Evolutionary conservation across 2,329 filamentous ascomycete species (phyloP).

Genomic region (Sporothrix phasma): DNA sequence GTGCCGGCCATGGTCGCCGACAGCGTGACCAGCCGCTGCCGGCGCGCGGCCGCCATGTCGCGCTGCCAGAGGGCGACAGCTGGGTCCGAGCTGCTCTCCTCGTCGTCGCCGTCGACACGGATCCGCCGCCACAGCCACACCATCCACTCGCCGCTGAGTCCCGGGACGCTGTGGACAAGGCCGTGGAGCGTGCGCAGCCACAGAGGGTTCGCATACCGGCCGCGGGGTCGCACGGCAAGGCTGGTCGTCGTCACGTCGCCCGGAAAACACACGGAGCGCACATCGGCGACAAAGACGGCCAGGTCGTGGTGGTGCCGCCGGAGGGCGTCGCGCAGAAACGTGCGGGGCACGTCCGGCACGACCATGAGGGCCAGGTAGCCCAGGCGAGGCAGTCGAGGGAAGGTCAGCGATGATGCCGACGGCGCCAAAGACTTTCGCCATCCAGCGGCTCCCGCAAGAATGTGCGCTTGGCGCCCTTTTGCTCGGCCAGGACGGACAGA

Average conservation of each 20-base stretch:
- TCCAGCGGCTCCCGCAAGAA: slow-evolving; percentile 45
- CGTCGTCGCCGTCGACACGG: slow-evolving; percentile 20
- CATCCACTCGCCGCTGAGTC: slow-evolving; percentile 27
- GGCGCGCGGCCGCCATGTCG: slow-evolving; percentile 13
- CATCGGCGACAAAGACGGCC: slow-evolving; percentile 16
- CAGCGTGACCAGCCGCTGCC: slow-evolving; percentile 25
- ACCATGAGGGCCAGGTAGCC: slow-evolving; percentile 67
- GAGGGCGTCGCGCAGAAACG: slow-evolving; percentile 26
- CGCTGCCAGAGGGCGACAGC: slow-evolving; percentile 16
- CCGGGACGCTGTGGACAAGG: slow-evolving; percentile 25
- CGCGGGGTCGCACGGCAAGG: background rate
- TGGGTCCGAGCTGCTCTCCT: slow-evolving; percentile 13
- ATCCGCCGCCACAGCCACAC: slow-evolving; percentile 21
- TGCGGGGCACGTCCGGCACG: slow-evolving; percentile 27
- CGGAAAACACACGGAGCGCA: slow-evolving; percentile 12
- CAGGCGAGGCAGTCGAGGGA: slow-evolving; percentile 70
- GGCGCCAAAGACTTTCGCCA: too few relatives aligned
- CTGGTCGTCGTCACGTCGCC: background rate
- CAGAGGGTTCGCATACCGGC: slow-evolving; percentile 7
- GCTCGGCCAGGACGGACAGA: slow-evolving; percentile 56
- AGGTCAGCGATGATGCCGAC: slow-evolving; percentile 51
- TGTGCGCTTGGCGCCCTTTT: slow-evolving; percentile 41
- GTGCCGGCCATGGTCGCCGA: slow-evolving; percentile 30
- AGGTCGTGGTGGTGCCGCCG: slow-evolving; percentile 14
- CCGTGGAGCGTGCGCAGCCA: slow-evolving; percentile 25